Evolutionary conservation across 331 rosid species (phyloP), one percentile per base, ranked within the genome.

Genomic region (Stylosanthes scabra): DNA sequence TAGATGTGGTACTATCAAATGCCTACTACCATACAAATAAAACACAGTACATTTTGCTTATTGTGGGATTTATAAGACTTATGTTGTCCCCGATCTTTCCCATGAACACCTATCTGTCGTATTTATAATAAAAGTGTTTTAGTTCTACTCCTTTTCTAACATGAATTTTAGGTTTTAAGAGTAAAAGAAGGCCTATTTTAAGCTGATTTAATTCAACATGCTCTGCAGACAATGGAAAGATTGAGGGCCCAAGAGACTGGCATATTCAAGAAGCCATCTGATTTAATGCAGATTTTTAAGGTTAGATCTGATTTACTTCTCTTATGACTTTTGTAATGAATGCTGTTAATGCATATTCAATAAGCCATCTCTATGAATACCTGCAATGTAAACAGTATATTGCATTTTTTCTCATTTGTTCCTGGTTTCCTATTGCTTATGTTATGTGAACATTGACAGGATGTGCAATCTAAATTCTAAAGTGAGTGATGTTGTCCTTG

Each of bases 401-500:
- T 54, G 29, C 63, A 25, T 28, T 11, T 20, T 71, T 68, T 54
- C 55, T 75, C 55, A 37, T 71, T 8, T 65, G 61, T 70, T 47
- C 15, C 74, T 40, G 27, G 4, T 6, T 51, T 27, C n/a, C 7
- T 70, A 40, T 74, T 76, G 27, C 52, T 70, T 52, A 6, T 58
- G 37, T 74, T 52, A 6, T 58, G 37, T 74, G 49, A 66, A 46
- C 49, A 72, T 51, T 83, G 80, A 78, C 86, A 92, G 99, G 99
- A 90, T 55, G 97, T 95, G 67, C 99, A 95, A 79, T 88, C 99
- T 55, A n/a, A n/a, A n/a, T n/a, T n/a, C n/a, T n/a, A 95, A 82
- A 92, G 95, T 95, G 72, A 95, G 97, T 50, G 98, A 95, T 76
- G 94, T 90, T 77, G 98, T 95, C 78, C 98, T 92, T 14, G 98